Conservation (phyloP, 148 eudicot species). For the Rhododendron williamsianum region DNA sequence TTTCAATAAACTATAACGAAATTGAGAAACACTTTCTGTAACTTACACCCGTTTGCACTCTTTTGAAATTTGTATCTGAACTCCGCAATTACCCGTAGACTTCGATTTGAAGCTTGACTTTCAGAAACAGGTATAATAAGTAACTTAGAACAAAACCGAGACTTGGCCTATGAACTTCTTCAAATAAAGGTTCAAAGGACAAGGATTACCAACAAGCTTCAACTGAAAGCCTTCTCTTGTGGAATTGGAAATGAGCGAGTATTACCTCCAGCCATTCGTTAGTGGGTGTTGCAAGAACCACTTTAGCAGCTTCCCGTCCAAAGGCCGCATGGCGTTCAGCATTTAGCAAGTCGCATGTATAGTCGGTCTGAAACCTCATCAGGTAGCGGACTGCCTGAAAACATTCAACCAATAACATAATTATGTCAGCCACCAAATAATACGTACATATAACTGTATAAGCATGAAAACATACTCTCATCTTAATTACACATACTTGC, state of each 20-base stretch:
- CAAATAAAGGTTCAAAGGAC: neutral
- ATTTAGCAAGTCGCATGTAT: slow-evolving; percentile 74
- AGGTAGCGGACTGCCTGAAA: slow-evolving; percentile 80
- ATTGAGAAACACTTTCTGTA: neutral
- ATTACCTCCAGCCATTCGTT: slow-evolving; percentile 33
- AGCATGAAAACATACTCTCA: neutral
- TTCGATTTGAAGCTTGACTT: neutral
- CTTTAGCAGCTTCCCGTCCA: slow-evolving; percentile 77
- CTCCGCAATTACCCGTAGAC: neutral
- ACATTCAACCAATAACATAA: neutral
- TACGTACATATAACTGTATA: no score
- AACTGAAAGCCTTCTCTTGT: no score
- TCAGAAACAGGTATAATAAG: neutral
- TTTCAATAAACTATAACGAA: neutral
- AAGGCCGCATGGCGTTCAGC: slow-evolving; percentile 73
- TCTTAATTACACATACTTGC: neutral
- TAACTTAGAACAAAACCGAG: neutral
- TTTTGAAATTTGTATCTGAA: neutral
- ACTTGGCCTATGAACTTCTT: neutral
- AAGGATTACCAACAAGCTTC: no score
- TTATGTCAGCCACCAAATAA: neutral
- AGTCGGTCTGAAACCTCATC: slow-evolving; percentile 78
- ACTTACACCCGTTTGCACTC: neutral
- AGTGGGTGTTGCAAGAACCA: slow-evolving; percentile 44
- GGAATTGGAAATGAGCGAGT: no score